phyloP scores from a whole-genome alignment of 768 basidiomycete species.

The Termitomyces sp. region DNA sequence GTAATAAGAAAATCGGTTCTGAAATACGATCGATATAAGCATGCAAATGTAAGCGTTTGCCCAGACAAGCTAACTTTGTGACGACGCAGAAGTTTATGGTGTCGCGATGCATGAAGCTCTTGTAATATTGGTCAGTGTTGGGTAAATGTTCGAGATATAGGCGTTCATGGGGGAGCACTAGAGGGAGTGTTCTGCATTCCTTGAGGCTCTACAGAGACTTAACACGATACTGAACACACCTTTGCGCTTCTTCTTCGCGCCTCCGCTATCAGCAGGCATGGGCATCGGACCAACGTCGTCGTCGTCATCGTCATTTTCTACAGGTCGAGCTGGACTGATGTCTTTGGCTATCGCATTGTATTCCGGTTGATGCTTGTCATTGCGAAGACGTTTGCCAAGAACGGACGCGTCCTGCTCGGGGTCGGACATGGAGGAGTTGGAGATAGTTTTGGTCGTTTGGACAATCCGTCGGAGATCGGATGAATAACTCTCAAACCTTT shows the following conservation, averaged over 20 bases:
- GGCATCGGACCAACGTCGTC: slow-evolving; percentile 92
- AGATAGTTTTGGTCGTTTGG: not conserved
- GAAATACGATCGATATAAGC: not conserved
- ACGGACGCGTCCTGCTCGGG: slow-evolving; percentile 45
- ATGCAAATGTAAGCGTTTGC: not conserved
- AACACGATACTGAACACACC: slow-evolving; percentile 37
- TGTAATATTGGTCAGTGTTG: slow-evolving; percentile 88
- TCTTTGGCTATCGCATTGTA: not conserved
- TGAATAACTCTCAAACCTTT: too few relatives aligned
- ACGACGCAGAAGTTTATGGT: slow-evolving; percentile 83
- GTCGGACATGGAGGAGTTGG: slow-evolving; percentile 29
- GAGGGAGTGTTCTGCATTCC: slow-evolving; percentile 22
- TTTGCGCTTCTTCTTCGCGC: slow-evolving; percentile 77
- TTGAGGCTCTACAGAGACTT: slow-evolving; percentile 23
- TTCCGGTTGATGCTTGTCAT: slow-evolving; percentile 22
- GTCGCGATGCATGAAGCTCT: slow-evolving; percentile 98
- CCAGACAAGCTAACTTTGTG: slow-evolving; percentile 61
- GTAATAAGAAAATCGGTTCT: slow-evolving; percentile 94
- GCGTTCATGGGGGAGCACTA: slow-evolving; percentile 91
- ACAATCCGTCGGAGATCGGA: slow-evolving; percentile 14
- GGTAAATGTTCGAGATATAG: slow-evolving; percentile 92
- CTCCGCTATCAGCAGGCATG: slow-evolving; percentile 45
- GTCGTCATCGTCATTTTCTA: slow-evolving; percentile 53
- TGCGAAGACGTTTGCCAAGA: slow-evolving; percentile 60
- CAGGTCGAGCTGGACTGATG: slow-evolving; percentile 16